Evolutionary conservation across 148 eudicot species (phyloP), one percentile per base, ranked within the genome.

Genomic region (Amaranthus cruentus): DNA sequence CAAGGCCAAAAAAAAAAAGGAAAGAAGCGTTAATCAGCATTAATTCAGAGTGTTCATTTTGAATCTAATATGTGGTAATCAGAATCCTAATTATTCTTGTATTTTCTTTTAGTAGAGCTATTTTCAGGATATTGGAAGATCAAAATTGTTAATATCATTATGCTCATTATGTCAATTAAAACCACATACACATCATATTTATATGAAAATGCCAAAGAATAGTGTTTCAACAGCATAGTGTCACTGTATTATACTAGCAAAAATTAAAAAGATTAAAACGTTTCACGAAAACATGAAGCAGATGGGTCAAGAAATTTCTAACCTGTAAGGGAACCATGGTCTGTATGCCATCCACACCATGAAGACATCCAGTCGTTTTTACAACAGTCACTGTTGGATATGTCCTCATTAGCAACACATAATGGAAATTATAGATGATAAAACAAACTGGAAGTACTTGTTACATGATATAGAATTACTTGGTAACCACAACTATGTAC

Each of bases 281-380:
- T 46, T 57, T 47, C 15, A 9, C 6, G 12, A 53, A 51, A 64
- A 28, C 13, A 58, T 38, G 12, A 51, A 70, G 9, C 57, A 79
- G 72, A 68, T 55, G 12, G 13, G 50, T 62, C 44, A 54, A 73
- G 52, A 70, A 64, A 44, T 50, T 62, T 38, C 71, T 75, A 70
- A 94, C 98, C 98, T 62, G 98, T 94, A 21, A 94, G 91, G 71
- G 97, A 91, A 77, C 98, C 98, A 75, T 91, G 98, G 75, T 94
- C 98, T 48, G 97, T 94, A 81, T 94, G 97, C 98, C 98, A 94
- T 67, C 98, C 97, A 48, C 98, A 94, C 98, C 98, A 94, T 71
- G 98, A 94, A 66, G 97, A 90, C 88, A 87, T 86, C 77, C 79
- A 69, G 49, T 82, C 79, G 70, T 86, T 86, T 74, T 81, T 85